Base-by-base conservation (phyloP, 306 rosid species). In the Geum urbanum region DNA sequence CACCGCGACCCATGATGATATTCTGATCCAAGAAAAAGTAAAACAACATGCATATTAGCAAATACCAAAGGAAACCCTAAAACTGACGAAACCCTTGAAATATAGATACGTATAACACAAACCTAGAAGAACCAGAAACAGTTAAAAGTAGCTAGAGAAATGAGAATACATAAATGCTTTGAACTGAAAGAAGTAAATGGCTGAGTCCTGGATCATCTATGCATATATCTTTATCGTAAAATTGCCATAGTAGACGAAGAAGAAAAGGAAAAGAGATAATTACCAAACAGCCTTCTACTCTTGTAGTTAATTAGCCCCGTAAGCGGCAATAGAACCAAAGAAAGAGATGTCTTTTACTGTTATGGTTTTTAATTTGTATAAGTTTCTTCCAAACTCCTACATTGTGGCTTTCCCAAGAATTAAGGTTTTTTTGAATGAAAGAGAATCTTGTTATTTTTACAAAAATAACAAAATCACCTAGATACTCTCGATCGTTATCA, bases 1-100 rank as follows among this genome's bases (percentile, higher is more conserved):
- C 64, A 59, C 64, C 64, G 4, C 76, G 76, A 9, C 69, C 76
- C 69, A 72, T 66, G 53, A 61, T 66, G 40, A 20, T 71, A 37
- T 57, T 57, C 43, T 20, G 27, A 57, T 43, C 5, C 35, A 70
- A 54, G 32, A 6, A 22, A 14, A 4, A 9, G 15, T 32, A 32
- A 41, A 48, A 48, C 8, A 22, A 51, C 56, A 7, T 15, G 19
- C 20, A 4, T 55, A 22, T 54, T 19, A 54, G 22, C 15, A 22
- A 24, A 16, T 11, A 27, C 63, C 12, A 12, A 13, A 11, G 63
- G 13, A 12, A 22, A 5, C 61, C 39, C 12, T 13, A 56, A 56
- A 56, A 22, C 40, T 13, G 13, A 57, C 27, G 9, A 57, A 24
- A 56, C 16, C 62, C 16, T 12, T 24, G 0, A 24, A 11, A 24